Percentiles rank a stretch among this genome's conserved stretches.
phyloP scores from a whole-genome alignment of 1,284 basidiomycete genomes.

The Apiotrichum laibachii region DNA sequence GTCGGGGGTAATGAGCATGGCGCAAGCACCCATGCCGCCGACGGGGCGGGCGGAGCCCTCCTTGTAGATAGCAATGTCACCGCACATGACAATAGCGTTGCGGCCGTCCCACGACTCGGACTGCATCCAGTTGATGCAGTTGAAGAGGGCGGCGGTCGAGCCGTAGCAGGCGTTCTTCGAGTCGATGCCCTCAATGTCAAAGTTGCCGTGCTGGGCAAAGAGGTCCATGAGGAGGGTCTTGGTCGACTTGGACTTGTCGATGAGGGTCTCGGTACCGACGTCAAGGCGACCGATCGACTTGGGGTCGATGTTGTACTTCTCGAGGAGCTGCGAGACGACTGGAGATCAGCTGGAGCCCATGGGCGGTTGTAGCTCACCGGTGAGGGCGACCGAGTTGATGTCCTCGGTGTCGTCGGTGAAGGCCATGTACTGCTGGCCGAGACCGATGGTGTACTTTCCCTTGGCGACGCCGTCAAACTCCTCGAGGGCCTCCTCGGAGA shows the following conservation, averaged over 20 bases:
- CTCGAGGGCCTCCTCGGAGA: slow-evolving; percentile 93
- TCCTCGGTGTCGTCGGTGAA: slow-evolving; percentile 97
- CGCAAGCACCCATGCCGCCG: slow-evolving; percentile 93
- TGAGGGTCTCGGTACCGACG: slow-evolving; percentile 98
- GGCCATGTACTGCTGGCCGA: slow-evolving; percentile 97
- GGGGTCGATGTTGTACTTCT: slow-evolving; percentile 96
- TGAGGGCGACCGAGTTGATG: slow-evolving; percentile 96
- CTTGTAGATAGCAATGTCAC: slow-evolving; percentile 97
- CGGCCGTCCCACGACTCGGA: slow-evolving; percentile 96
- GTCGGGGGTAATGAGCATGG: slow-evolving; percentile 92
- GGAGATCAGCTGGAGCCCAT: neutral
- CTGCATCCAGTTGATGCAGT: slow-evolving; percentile 96
- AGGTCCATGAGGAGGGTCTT: slow-evolving; percentile 99
- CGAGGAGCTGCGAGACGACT: slow-evolving; percentile 82
- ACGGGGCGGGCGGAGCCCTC: slow-evolving; percentile 93
- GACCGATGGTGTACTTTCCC: slow-evolving; percentile 99
- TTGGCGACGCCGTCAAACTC: slow-evolving; percentile 91
- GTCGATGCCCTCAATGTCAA: slow-evolving; percentile 94
- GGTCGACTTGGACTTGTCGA: slow-evolving; percentile 99
- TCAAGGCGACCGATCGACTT: slow-evolving; percentile 94
- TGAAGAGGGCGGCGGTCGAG: slow-evolving; percentile 96
- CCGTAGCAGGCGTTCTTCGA: slow-evolving; percentile 99
- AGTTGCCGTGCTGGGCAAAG: slow-evolving; percentile 86
- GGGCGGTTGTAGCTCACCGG: slow-evolving; percentile 61
- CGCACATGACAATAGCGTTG: slow-evolving; percentile 94